A percentile compares a stretch with the other conserved stretches of the same genome.
phyloP scores from a whole-genome alignment of 2,329 filamentous ascomycete genomes.

The Truncatella angustata region DNA sequence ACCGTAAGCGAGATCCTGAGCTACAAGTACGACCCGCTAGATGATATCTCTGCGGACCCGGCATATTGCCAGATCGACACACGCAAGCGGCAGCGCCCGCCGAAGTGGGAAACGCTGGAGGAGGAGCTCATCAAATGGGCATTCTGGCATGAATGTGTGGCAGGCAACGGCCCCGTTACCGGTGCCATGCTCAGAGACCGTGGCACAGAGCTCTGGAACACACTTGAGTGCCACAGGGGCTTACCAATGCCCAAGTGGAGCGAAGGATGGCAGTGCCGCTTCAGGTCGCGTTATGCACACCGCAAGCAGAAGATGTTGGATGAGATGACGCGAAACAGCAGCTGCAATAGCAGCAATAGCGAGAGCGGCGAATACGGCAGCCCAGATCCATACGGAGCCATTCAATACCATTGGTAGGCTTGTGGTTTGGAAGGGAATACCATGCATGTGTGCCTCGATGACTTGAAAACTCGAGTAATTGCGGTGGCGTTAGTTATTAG shows the following conservation, averaged over 20 bases:
- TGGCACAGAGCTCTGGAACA: conserved; percentile 12
- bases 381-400: background rate
- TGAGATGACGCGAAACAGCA: conserved; percentile 9
- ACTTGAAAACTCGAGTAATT: background rate
- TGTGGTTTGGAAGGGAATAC: background rate
- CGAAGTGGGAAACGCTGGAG: conserved; percentile 12
- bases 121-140: conserved; percentile 14
- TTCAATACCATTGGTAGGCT: conserved; percentile 4
- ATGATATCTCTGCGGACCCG: conserved; percentile 5
- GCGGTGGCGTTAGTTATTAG: conserved; percentile 1
- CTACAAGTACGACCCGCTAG: conserved; percentile 13
- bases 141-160: conserved; percentile 12
- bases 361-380: conserved; percentile 3
- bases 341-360: conserved; percentile 4
- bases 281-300: conserved; percentile 11
- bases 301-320: conserved; percentile 13
- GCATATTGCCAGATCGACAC: conserved; percentile 12
- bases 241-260: conserved; percentile 14
- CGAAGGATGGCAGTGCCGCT: conserved; percentile 14
- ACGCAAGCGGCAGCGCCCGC: conserved; percentile 12
- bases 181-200: conserved; percentile 11
- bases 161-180: conserved; percentile 9
- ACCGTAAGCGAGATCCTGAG: conserved; percentile 12
- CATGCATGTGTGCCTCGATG: background rate
- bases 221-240: conserved; percentile 12